phyloP scores from a whole-genome alignment of 345 rosid genomes.

The Iberis pinnata region DNA sequence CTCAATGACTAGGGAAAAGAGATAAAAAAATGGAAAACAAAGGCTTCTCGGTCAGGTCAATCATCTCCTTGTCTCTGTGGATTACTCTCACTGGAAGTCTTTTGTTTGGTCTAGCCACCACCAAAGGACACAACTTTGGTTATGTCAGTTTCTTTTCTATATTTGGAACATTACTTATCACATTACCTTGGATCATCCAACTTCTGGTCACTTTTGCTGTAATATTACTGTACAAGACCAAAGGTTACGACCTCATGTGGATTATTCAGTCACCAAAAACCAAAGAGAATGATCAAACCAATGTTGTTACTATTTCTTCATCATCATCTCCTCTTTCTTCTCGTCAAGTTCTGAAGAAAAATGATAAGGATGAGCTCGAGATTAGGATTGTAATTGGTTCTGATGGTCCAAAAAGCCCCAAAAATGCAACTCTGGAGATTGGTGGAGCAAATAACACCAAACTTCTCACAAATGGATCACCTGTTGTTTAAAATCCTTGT shows the following conservation, averaged over 20 bases:
- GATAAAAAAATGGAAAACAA: slow-evolving; percentile 16
- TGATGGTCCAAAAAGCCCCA: slow-evolving; percentile 20
- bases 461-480: slow-evolving; percentile 20
- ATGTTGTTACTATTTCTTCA: slow-evolving; percentile 10
- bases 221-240: slow-evolving; percentile 20
- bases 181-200: slow-evolving; percentile 30
- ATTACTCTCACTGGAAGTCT: slow-evolving; percentile 28
- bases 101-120: slow-evolving; percentile 24
- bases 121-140: slow-evolving; percentile 10
- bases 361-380: slow-evolving; percentile 20
- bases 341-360: slow-evolving; percentile 22
- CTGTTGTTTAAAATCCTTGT: slow-evolving; percentile 13
- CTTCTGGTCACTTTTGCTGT: slow-evolving; percentile 20
- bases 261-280: slow-evolving; percentile 25
- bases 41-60: slow-evolving; percentile 12
- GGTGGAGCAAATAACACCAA: slow-evolving; percentile 23
- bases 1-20: slow-evolving; percentile 2
- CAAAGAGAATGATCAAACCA: slow-evolving; percentile 4
- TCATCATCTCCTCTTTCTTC: slow-evolving; percentile 24
- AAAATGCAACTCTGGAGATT: slow-evolving; percentile 21
- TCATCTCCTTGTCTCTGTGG: slow-evolving; percentile 24
- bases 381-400: slow-evolving; percentile 26
- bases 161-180: slow-evolving; percentile 20
- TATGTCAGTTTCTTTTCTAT: slow-evolving; percentile 24
- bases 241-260: slow-evolving; percentile 24